Base-by-base conservation (phyloP, 2,329 filamentous ascomycete genomes). In the Dryadomyces quercus-mongolicae region DNA sequence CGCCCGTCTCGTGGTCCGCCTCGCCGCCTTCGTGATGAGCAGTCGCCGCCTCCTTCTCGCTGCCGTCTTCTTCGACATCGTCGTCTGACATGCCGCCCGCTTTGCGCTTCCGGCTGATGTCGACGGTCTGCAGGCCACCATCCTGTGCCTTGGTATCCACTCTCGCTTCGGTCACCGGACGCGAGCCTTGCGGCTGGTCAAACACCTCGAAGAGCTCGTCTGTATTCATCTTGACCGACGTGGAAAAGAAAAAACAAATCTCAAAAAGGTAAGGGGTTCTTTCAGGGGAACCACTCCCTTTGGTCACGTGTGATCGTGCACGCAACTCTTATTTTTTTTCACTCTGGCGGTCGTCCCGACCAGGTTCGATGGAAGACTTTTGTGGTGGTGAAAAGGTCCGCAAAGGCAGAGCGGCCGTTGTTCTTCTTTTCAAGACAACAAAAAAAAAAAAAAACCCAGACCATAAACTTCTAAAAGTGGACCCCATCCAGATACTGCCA, bases 181-280 rank as follows among this genome's bases (percentile, higher is more conserved):
- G 74, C 67, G 81, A 74, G 65, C 77, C 75, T 63, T 86, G 74
- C 65, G 78, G 75, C 63, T 86, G 83, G 60, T 90, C 84, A 64
- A 93, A 92, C 55, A 90, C 86, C 62, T 88, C 83, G 63, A 93
- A 93, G 61, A 93, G 76, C 58, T 90, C 86, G 70, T 90, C 85
- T 84, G 87, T 88, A 20, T 60, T 54, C 59, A 61, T 61, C 15
- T 16, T 52, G 47, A 18, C 22, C 31, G 16, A 21, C n/a, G 20
- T 45, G 22, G 21, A 49, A 8, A 22, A 18, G n/a, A 18, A 12
- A 40, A 10, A 12, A 20, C 20, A 16, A 5, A 22, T 15, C 13
- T 16, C 10, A 16, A 46, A 9, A 52, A 38, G 48, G 25, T n/a
- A 22, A 42, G 9, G 9, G 36, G 36, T 16, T 40, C 15, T n/a